phyloP scores from a whole-genome alignment of 2,329 filamentous ascomycete species.

The Phaeosphaeriaceae sp. region DNA sequence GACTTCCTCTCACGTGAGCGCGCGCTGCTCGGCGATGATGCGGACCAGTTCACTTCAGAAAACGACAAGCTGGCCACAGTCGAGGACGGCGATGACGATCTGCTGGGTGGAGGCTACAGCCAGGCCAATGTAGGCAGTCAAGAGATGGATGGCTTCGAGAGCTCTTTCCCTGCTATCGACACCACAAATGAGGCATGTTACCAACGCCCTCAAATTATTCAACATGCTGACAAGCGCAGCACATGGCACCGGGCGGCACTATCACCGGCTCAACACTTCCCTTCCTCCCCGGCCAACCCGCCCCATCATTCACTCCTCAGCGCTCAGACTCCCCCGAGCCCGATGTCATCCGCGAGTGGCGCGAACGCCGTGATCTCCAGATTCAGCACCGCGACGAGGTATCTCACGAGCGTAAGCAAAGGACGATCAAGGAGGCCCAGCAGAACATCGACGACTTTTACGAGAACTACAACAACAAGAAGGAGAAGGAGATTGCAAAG shows the following conservation, averaged over 20 bases:
- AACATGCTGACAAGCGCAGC: conserved; percentile 53
- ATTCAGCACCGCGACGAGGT: conserved; percentile 85
- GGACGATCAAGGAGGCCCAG: conserved; percentile 87
- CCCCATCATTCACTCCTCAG: conserved; percentile 51
- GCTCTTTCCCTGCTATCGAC: conserved; percentile 86
- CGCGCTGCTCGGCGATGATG: conserved; percentile 89
- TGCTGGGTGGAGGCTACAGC: conserved; percentile 68
- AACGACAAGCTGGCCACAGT: conserved; percentile 71
- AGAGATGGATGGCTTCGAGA: conserved; percentile 74
- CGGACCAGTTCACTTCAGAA: conserved; percentile 82
- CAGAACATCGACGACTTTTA: conserved; percentile 99
- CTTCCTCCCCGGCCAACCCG: conserved; percentile 55
- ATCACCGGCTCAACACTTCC: conserved; percentile 75
- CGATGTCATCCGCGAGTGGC: conserved; percentile 88
- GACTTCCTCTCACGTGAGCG: conserved; percentile 94
- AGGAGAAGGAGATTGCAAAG: conserved; percentile 90
- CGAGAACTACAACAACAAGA: conserved; percentile 98
- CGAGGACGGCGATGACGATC: conserved; percentile 72
- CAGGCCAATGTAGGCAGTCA: conserved; percentile 49
- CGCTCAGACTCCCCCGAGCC: conserved; percentile 81
- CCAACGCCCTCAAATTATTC: neutral
- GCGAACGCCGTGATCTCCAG: conserved; percentile 83
- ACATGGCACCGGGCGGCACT: conserved; percentile 75
- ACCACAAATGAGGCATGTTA: conserved; percentile 71
- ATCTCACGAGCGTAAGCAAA: conserved; percentile 79